Base-by-base conservation (phyloP, 805 yeast genomes). In the Starmerella khaoyaiensis region DNA sequence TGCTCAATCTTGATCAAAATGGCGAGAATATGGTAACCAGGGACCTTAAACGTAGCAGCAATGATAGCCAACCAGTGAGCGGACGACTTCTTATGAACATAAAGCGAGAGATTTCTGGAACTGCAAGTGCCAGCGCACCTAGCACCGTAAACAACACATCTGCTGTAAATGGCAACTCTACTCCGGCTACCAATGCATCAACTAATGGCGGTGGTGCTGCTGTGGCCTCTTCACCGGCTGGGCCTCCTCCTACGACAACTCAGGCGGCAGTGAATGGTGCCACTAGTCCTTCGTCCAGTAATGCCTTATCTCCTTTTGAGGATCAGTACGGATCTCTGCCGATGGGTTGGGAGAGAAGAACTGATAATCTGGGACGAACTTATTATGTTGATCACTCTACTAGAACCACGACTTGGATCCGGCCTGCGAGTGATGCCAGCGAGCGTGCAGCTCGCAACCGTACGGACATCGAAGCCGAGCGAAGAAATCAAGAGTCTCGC, bases 271-370 rank as follows among this genome's bases (percentile, higher is more conserved):
- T 18, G 28, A 29, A 33, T 11, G 29, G 23, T 33, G 37, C 31
- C 27, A 52, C 32, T 5, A 20, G 26, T 11, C 20, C 38, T 19
- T 27, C 36, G 21, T 12, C 24, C 28, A 5, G 40, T 3, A 36
- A 26, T n/a, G 15, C 39, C 4, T 21, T 43, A 21, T 80, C 94
- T 4, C 82, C 97, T 2, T 90, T 90, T 58, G 98, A 90, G 61
- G 99, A 90, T 62, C 97, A 87, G 59, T 74, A 76, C 52, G 99
- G 99, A 29, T 70, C 95, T 55, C 68, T 90, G 49, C 99, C 98
- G 3, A 83, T 95, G 5, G 99, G 99, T 4, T 90, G 98, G 97
- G 99, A 90, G 61, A 76, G 98, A 51, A 73, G 98, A 62, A 86
- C 97, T 1, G 99, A 90, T 59, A 83, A 84, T 59, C 81, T 84